A percentile compares a stretch with the other conserved stretches of the same genome.
phyloP scores from a whole-genome alignment of 2,329 filamentous ascomycete genomes.

The Alternaria ethzedia region DNA sequence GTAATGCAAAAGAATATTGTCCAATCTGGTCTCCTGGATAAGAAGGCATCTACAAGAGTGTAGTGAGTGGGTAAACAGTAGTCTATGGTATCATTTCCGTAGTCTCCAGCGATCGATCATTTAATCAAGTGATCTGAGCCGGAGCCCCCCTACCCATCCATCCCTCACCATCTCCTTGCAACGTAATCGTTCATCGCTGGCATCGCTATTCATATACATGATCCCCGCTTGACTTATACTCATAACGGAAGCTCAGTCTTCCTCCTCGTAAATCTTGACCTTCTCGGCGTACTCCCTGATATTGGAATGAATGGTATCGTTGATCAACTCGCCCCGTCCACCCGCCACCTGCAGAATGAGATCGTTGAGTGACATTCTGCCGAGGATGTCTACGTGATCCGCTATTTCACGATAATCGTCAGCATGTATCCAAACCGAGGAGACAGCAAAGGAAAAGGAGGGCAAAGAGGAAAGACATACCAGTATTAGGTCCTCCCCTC shows the following conservation, averaged over 20 bases:
- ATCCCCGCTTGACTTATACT: too few relatives aligned
- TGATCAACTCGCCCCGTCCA: constrained; percentile 79
- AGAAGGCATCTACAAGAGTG: neutral
- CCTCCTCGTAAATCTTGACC: constrained; percentile 76
- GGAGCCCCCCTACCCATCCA: neutral
- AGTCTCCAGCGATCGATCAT: neutral
- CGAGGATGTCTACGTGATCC: constrained; percentile 96
- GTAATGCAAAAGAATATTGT: too few relatives aligned
- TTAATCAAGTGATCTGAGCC: neutral
- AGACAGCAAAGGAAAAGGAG: neutral
- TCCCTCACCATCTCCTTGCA: neutral
- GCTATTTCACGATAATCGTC: constrained; percentile 53
- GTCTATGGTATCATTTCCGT: constrained; percentile 17
- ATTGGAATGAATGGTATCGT: constrained; percentile 78
- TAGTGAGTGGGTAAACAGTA: neutral
- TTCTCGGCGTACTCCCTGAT: constrained; percentile 83
- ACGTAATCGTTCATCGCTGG: neutral
- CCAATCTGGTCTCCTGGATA: neutral
- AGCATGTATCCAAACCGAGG: neutral
- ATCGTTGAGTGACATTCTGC: constrained; percentile 87
- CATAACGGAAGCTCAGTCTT: too few relatives aligned
- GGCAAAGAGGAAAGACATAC: constrained; percentile 42
- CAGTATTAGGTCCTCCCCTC: constrained; percentile 70
- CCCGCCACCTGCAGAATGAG: constrained; percentile 85
- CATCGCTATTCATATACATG: neutral